phyloP scores from a whole-genome alignment of 2,329 filamentous ascomycete genomes.

The Diplodia mutila region DNA sequence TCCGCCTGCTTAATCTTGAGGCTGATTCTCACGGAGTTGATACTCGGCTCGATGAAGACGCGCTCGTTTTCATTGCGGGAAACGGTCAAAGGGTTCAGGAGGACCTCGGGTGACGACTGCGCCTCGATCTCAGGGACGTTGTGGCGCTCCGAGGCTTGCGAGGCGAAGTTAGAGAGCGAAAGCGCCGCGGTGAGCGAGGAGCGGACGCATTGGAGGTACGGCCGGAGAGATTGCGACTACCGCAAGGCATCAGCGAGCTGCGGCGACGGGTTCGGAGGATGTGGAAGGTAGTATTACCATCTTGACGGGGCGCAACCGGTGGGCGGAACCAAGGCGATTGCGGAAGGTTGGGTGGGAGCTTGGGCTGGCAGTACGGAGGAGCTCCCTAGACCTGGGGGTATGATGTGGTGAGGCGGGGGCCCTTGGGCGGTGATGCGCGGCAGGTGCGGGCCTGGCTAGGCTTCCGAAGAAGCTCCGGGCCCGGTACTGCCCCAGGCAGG shows the following conservation, averaged over 20 bases:
- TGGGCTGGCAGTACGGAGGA: conserved; percentile 17
- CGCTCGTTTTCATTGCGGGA: conserved; percentile 96
- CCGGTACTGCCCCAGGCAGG: not conserved
- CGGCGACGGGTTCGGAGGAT: not conserved
- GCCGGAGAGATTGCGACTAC: conserved; percentile 92
- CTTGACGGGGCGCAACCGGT: conserved; percentile 6
- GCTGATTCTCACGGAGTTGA: conserved; percentile 96
- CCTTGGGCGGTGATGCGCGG: conserved; percentile 25
- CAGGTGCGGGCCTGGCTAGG: not conserved
- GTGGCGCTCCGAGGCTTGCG: conserved; percentile 92
- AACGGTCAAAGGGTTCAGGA: conserved; percentile 87
- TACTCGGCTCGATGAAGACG: conserved; percentile 92
- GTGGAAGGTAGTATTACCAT: conserved; percentile 10
- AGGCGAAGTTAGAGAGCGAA: conserved; percentile 94
- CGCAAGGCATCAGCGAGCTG: conserved; percentile 33
- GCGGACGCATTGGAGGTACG: conserved; percentile 94
- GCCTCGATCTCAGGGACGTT: conserved; percentile 98
- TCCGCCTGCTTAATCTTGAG: conserved; percentile 99
- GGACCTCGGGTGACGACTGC: conserved; percentile 86
- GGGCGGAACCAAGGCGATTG: conserved; percentile 2
- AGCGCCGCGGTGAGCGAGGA: conserved; percentile 92
- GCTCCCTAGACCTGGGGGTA: conserved; percentile 20
- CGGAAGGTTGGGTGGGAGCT: conserved; percentile 7
- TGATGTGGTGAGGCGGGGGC: conserved; percentile 26
- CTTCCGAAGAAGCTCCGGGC: conserved; percentile 9